Evolutionary conservation across 163 green algal genomes (phyloP).

Genomic region (Dunaliella salina): DNA sequence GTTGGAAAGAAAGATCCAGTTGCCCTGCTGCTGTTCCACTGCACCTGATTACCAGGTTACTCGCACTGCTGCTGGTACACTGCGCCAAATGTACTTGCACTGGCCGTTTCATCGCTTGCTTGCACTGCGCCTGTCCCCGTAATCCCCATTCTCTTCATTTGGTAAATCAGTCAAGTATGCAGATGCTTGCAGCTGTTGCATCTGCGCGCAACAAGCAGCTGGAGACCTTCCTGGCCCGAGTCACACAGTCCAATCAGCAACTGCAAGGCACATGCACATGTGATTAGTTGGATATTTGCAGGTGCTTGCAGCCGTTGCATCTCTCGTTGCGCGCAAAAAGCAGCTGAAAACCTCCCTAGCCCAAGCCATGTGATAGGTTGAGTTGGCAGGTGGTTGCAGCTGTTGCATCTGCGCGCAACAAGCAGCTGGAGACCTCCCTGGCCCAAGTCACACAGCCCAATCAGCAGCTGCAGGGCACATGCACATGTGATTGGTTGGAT

Average conservation of each 20-base stretch:
- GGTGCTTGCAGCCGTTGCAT: neutral
- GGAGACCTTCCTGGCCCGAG: neutral
- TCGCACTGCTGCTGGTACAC: no score
- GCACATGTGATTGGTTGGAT: neutral
- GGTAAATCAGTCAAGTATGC: no score
- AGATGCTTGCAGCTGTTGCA: neutral
- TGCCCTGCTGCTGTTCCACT: no score
- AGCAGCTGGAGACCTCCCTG: neutral
- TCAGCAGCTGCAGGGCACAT: neutral
- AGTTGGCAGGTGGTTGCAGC: neutral
- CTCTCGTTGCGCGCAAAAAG: neutral
- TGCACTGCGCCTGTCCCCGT: no score
- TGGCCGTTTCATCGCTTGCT: no score
- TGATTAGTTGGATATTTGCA: neutral
- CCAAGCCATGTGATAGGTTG: neutral
- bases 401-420: neutral
- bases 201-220: neutral
- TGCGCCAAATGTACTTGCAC: no score
- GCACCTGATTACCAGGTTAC: no score
- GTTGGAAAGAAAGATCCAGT: no score
- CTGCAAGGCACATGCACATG: neutral
- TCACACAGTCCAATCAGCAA: neutral
- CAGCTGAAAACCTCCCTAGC: neutral
- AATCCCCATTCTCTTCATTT: no score
- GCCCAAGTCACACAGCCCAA: neutral